Evolutionary conservation across 768 basidiomycete species (phyloP), one percentile per base, ranked within the genome.

Genomic region (Suillus luteus): DNA sequence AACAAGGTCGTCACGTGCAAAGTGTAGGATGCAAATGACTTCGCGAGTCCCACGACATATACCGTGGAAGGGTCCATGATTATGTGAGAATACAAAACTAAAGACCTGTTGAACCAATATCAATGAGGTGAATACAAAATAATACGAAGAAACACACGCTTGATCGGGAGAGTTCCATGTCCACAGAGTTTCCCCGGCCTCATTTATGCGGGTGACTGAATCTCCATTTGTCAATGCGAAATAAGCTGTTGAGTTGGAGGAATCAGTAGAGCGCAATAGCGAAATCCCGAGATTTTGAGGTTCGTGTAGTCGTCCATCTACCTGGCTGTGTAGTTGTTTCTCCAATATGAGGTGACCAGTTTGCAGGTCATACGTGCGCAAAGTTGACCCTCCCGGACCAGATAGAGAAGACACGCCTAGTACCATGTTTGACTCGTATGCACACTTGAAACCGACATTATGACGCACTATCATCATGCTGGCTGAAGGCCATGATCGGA

Each of bases 371-470:
- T 95, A 89, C 3, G 85, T 73, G 24, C 94, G 86, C 22, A 93
- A 77, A 2, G 79, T 89, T 4, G 88, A 79, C 11, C 89, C 92
- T 1, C 86, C 86, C 2, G 86, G 81, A 10, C 93, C 93, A 52
- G 95, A 95, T 24, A 96, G 78, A 2, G 90, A 78, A 38, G 87
- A 83, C 46, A 96, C 76, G 43, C 79, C 94, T 94, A 61, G 22
- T 59, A 37, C 22, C 11, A 59, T 37, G 31, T 63, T 40, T 43
- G 40, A 62, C 37, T 43, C 40, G 51, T 61, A 22, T 43, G 27
- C 48, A 31, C 37, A 57, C n/a, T 27, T 24, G 15, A 40, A 57
- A 65, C 31, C 57, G 46, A 60, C 33, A 37, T 49, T 22, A 9
- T 55, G 38, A 79, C 87, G 58, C 67, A 94, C 92, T 75, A 64